Conservation (phyloP, 129 eudicot species). For the Saposhnikovia divaricata region DNA sequence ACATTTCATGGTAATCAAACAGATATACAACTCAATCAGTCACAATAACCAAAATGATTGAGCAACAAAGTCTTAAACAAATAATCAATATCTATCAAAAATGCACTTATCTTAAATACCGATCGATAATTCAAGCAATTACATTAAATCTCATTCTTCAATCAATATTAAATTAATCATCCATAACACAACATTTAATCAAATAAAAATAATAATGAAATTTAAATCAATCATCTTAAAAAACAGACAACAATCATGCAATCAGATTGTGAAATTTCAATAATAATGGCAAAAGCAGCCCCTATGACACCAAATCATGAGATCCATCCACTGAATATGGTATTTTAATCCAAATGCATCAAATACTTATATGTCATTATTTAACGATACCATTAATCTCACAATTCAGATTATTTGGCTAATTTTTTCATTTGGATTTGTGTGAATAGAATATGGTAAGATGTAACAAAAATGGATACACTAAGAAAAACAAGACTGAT, state of each 20-base stretch:
- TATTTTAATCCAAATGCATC: slow-evolving; percentile 1
- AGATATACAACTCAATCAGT: neutral
- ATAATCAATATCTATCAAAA: too few species aligned
- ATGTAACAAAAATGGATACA: neutral
- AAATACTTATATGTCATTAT: neutral
- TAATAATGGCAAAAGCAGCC: slow-evolving; percentile 25
- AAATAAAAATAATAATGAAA: too few species aligned
- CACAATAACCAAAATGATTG: neutral
- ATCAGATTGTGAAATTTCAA: too few species aligned
- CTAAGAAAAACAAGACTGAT: neutral
- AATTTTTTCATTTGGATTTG: neutral
- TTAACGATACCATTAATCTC: neutral
- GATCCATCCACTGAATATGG: slow-evolving; percentile 25
- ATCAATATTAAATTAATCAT: neutral
- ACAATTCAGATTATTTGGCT: neutral
- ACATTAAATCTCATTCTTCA: neutral
- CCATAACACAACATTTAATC: too few species aligned
- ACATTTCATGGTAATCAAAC: too few species aligned
- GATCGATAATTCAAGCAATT: neutral
- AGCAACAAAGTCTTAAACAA: too few species aligned
- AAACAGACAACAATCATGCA: too few species aligned
- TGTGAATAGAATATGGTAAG: neutral
- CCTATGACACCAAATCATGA: slow-evolving; percentile 35
- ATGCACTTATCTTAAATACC: neutral
- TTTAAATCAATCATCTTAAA: too few species aligned